phyloP scores from a whole-genome alignment of 305 asterid species.

The Solanum hybrid region DNA sequence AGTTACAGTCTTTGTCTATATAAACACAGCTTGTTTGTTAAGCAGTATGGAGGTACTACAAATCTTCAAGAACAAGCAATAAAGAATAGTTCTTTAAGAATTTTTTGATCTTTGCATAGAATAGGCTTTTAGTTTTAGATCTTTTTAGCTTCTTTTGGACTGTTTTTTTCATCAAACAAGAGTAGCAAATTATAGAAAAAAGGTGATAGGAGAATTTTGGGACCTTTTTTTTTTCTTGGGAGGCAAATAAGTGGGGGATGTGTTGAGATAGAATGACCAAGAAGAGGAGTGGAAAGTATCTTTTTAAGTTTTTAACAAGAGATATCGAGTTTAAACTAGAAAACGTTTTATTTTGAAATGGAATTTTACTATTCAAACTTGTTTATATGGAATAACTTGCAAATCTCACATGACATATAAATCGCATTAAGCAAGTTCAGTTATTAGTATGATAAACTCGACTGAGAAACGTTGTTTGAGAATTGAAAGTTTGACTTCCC shows the following conservation, averaged over 20 bases:
- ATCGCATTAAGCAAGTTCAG: neutral
- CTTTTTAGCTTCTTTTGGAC: neutral
- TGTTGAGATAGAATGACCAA: neutral
- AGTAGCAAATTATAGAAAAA: neutral
- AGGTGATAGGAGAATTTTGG: neutral
- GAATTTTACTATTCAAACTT: neutral
- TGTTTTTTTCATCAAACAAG: neutral
- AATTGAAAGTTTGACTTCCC: neutral
- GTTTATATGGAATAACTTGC: neutral
- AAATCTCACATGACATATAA: neutral
- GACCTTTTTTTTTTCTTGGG: neutral
- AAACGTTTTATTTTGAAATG: neutral
- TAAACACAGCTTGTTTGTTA: conserved; percentile 34
- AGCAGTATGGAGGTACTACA: conserved; percentile 25
- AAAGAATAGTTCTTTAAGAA: conserved; percentile 1
- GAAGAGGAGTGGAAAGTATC: neutral
- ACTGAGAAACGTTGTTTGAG: neutral
- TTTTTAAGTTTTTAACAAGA: neutral
- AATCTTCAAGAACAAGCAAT: conserved; percentile 43
- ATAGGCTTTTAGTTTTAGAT: neutral
- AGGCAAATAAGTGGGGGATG: neutral
- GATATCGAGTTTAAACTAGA: neutral
- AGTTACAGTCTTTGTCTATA: neutral
- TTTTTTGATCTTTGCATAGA: conserved; percentile 1
- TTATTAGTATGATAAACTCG: neutral